Evolutionary conservation across 176 grass and related monocot genomes (phyloP).

Genomic region (Zoysia pacifica): DNA sequence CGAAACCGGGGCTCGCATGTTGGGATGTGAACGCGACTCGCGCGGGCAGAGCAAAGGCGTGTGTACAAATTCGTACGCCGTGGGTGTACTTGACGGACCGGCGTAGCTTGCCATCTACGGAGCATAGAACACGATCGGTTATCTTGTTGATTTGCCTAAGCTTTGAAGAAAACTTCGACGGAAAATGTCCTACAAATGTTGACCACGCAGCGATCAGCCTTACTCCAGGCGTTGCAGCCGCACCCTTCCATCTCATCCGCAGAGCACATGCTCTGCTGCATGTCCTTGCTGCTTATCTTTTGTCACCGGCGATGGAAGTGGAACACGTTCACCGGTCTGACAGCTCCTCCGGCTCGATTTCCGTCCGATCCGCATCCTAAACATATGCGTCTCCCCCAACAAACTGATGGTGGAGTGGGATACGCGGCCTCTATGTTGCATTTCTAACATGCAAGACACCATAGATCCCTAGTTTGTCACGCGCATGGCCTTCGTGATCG

Average conservation of each 20-base stretch:
- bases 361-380: neutral
- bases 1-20: too few species aligned
- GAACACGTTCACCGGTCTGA: neutral
- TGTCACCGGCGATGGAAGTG: neutral
- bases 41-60: too few species aligned
- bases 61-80: too few species aligned
- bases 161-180: too few species aligned
- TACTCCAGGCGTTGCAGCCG: neutral
- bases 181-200: neutral
- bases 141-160: too few species aligned
- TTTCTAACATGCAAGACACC: conserved; percentile 16
- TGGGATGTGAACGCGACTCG: too few species aligned
- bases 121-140: too few species aligned
- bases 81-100: too few species aligned
- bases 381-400: neutral
- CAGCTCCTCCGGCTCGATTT: neutral
- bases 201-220: neutral
- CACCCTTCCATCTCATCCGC: neutral
- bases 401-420: neutral
- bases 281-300: too few species aligned
- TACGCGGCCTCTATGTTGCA: neutral
- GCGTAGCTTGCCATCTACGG: too few species aligned
- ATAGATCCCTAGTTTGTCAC: neutral
- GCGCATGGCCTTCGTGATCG: neutral
- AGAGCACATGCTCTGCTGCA: neutral